Conservation (phyloP, 768 basidiomycete species). For the Rhodotorula babjevae region DNA sequence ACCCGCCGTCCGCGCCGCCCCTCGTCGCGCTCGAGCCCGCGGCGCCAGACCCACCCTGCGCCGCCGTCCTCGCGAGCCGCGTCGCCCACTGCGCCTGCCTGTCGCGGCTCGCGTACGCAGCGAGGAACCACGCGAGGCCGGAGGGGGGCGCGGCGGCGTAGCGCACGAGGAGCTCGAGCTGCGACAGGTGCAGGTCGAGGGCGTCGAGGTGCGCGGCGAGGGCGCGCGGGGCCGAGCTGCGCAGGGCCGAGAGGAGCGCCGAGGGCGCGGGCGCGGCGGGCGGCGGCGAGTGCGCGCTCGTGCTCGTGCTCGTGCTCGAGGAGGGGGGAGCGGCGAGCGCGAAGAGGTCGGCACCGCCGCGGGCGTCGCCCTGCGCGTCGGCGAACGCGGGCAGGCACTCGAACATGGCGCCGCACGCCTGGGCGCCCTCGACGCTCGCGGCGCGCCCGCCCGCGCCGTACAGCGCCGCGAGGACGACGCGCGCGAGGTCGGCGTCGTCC, state of each 20-base stretch:
- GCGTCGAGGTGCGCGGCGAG: constrained; percentile 81
- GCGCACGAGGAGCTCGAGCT: constrained; percentile 80
- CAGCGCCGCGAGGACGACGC: constrained; percentile 77
- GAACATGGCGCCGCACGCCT: constrained; percentile 77
- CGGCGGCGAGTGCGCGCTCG: constrained; percentile 55
- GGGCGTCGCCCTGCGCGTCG: constrained; percentile 41
- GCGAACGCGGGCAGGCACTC: constrained; percentile 95
- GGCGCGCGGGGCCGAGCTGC: constrained; percentile 55
- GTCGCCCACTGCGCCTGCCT: constrained; percentile 83
- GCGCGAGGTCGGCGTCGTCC: constrained; percentile 75
- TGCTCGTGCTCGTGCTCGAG: not conserved
- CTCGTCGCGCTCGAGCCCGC: constrained; percentile 23
- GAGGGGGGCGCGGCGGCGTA: constrained; percentile 77
- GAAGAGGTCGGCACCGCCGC: constrained; percentile 3
- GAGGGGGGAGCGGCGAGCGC: constrained; percentile 41
- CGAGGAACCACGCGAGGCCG: constrained; percentile 76
- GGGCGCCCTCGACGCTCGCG: constrained; percentile 55
- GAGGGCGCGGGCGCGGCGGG: constrained; percentile 55
- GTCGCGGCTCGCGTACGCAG: constrained; percentile 59
- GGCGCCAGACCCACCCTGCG: constrained; percentile 23
- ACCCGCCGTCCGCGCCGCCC: constrained; percentile 47
- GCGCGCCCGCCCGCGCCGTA: constrained; percentile 60
- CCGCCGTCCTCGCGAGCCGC: constrained; percentile 64
- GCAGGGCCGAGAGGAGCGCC: constrained; percentile 76
- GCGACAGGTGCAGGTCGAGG: constrained; percentile 87